A percentile compares a stretch with the other conserved stretches of the same genome.
phyloP scores from a whole-genome alignment of 2,329 filamentous ascomycete genomes.

The Alternaria rosae region DNA sequence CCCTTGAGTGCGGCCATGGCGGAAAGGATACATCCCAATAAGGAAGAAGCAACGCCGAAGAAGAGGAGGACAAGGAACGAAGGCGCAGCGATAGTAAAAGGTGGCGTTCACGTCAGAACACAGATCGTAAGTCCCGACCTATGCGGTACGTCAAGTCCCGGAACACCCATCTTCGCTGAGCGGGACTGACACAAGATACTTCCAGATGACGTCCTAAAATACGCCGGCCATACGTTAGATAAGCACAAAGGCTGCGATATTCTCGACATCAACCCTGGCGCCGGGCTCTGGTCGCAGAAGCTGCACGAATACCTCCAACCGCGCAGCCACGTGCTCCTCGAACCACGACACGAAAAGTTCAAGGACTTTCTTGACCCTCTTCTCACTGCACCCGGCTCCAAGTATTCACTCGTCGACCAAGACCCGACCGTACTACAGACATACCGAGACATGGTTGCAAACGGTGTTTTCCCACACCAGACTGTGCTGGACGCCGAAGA shows the following conservation, averaged over 20 bases:
- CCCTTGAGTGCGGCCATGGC: conserved; percentile 20
- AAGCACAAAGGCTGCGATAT: conserved; percentile 81
- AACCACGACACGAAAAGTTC: conserved; percentile 70
- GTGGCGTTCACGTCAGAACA: conserved; percentile 25
- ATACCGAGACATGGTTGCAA: conserved; percentile 62
- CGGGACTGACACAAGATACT: conserved; percentile 14
- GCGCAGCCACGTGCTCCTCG: conserved; percentile 82
- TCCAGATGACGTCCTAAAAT: conserved; percentile 72
- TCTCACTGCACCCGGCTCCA: conserved; percentile 50
- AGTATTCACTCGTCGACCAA: conserved; percentile 56
- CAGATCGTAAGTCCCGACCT: conserved; percentile 55
- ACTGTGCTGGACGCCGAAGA: conserved; percentile 48
- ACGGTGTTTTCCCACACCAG: conserved; percentile 65
- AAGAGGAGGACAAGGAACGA: conserved; percentile 2
- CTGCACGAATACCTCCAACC: conserved; percentile 79
- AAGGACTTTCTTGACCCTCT: conserved; percentile 64
- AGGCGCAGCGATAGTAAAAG: neutral
- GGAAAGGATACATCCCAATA: conserved; percentile 15
- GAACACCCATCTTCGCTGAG: conserved; percentile 3
- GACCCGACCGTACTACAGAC: conserved; percentile 34
- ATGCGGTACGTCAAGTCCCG: conserved; percentile 51
- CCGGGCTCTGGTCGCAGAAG: conserved; percentile 78
- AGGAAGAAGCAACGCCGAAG: conserved; percentile 8
- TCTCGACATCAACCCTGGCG: conserved; percentile 84
- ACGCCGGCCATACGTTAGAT: conserved; percentile 72